Conservation (phyloP, 495 filamentous ascomycete species). For the Penicillium coprophilum region DNA sequence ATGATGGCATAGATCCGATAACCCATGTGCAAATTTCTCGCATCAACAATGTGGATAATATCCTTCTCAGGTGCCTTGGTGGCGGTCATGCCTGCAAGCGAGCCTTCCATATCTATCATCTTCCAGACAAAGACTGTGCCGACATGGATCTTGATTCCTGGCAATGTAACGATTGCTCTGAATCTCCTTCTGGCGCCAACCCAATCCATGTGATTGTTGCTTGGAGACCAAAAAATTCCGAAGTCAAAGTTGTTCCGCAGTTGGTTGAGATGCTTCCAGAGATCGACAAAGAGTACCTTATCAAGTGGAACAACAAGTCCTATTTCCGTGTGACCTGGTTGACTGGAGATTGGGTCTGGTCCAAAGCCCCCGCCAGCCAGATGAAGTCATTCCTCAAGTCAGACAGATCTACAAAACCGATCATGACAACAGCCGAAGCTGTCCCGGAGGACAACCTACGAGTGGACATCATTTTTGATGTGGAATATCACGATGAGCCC, state of each 20-base stretch:
- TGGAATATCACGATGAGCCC: slow-evolving; percentile 56
- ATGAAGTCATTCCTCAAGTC: slow-evolving; percentile 77
- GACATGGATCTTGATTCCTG: slow-evolving; percentile 65
- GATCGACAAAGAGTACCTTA: slow-evolving; percentile 80
- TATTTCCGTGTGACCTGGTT: slow-evolving; percentile 82
- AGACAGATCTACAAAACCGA: slow-evolving; percentile 60
- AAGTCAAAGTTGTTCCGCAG: slow-evolving; percentile 38
- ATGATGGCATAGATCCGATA: slow-evolving; percentile 75
- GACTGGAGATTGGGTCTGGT: slow-evolving; percentile 86
- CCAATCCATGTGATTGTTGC: slow-evolving; percentile 69
- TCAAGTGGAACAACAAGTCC: slow-evolving; percentile 80
- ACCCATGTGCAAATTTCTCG: slow-evolving; percentile 57
- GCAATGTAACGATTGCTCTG: slow-evolving; percentile 72
- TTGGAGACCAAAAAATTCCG: slow-evolving; percentile 69
- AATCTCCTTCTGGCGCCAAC: slow-evolving; percentile 48
- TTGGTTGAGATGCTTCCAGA: slow-evolving; percentile 59
- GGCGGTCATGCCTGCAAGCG: slow-evolving; percentile 58
- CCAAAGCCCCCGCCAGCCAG: slow-evolving; percentile 50
- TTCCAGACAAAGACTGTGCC: slow-evolving; percentile 47
- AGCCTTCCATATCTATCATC: slow-evolving; percentile 80
- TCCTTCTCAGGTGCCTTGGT: slow-evolving; percentile 75
- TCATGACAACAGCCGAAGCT: slow-evolving; percentile 72
- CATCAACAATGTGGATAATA: slow-evolving; percentile 70
- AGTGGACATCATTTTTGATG: slow-evolving; percentile 84
- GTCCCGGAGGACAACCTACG: slow-evolving; percentile 81